phyloP scores from a whole-genome alignment of 2,329 filamentous ascomycete species.

The Zymoseptoria brevis region DNA sequence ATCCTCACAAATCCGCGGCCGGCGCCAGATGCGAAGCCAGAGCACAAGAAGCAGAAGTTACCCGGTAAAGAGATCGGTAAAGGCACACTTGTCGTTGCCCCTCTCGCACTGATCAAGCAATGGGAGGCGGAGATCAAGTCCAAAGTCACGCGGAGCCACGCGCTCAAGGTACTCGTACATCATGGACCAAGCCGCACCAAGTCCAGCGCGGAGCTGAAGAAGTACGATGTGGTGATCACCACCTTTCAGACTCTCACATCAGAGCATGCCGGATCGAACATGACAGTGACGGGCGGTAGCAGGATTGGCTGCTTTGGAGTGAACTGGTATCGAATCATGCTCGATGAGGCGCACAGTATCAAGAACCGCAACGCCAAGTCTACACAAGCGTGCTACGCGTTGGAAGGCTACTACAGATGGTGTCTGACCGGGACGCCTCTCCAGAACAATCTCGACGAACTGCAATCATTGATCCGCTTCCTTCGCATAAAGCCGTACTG shows the following conservation, averaged over 20 bases:
- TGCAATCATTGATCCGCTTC: slow-evolving; percentile 90
- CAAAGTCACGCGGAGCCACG: slow-evolving; percentile 63
- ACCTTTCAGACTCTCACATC: slow-evolving; percentile 95
- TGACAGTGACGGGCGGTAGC: slow-evolving; percentile 50
- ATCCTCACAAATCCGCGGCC: slow-evolving; percentile 73
- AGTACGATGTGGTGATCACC: slow-evolving; percentile 92
- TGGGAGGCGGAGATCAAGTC: slow-evolving; percentile 91
- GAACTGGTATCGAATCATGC: slow-evolving; percentile 89
- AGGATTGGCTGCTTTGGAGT: slow-evolving; percentile 83
- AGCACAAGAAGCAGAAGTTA: slow-evolving; percentile 57
- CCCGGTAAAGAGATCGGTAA: slow-evolving; percentile 58
- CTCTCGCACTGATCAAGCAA: slow-evolving; percentile 87
- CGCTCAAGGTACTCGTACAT: slow-evolving; percentile 76
- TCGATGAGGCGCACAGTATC: slow-evolving; percentile 96
- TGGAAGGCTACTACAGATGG: slow-evolving; percentile 85
- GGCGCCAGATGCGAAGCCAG: slow-evolving; percentile 37
- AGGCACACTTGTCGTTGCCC: slow-evolving; percentile 84
- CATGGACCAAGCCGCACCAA: slow-evolving; percentile 84
- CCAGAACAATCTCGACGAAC: slow-evolving; percentile 95
- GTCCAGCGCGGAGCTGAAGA: slow-evolving; percentile 63
- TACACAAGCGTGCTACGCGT: slow-evolving; percentile 80
- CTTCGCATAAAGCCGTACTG: slow-evolving; percentile 87
- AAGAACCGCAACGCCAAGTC: slow-evolving; percentile 97
- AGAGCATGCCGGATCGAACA: slow-evolving; percentile 66
- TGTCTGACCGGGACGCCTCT: slow-evolving; percentile 93